Base-by-base conservation (phyloP, 2,329 filamentous ascomycete genomes). In the Herpotrichia juniperi region DNA sequence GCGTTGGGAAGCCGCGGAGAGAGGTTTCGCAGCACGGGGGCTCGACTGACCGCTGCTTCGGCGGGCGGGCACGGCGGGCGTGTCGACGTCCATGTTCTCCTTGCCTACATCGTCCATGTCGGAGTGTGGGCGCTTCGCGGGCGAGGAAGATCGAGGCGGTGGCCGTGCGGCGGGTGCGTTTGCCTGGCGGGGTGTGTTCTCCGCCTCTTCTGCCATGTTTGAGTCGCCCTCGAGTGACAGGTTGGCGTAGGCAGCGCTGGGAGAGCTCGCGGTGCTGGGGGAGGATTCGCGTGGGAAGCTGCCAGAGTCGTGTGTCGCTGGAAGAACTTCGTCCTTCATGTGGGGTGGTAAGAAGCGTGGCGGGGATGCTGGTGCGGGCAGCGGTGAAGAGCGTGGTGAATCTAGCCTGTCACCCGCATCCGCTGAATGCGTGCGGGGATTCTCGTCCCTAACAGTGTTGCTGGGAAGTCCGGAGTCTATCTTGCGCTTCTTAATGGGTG, bases 321-420 rank as follows among this genome's bases (percentile, higher is more conserved):
- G 72, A 28, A 68, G 62, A 48, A 81, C 75, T 67, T 82, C 80
- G 68, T 79, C 76, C 66, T 82, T 81, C 50, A 85, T 72, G 69
- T 84, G 82, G 48, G 81, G 78, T 54, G 82, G 82, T 49, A 85
- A 75, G 67, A 79, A 83, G 53, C 79, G 76, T 37, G 77, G 74
- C 48, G 75, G 73, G 17, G 64, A 73, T 53, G 68, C 62, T 44
- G 71, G 70, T 50, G 60, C 31, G 42, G 59, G 58, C 47, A 69
- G 71, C 56, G 73, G 71, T 60, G 72, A 74, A 53, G 72, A 72
- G 59, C 64, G 69, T 57, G 68, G 66, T 30, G 69, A 72, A 25
- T 55, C 62, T 60, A 64, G 54, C 30, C 50, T 60, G 42, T 59
- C 58, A 53, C 60, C 64, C 54, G 69, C 71, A 72, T 74, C 54